phyloP scores from a whole-genome alignment of 1,284 basidiomycete species.

The Ceratobasidium sp. region DNA sequence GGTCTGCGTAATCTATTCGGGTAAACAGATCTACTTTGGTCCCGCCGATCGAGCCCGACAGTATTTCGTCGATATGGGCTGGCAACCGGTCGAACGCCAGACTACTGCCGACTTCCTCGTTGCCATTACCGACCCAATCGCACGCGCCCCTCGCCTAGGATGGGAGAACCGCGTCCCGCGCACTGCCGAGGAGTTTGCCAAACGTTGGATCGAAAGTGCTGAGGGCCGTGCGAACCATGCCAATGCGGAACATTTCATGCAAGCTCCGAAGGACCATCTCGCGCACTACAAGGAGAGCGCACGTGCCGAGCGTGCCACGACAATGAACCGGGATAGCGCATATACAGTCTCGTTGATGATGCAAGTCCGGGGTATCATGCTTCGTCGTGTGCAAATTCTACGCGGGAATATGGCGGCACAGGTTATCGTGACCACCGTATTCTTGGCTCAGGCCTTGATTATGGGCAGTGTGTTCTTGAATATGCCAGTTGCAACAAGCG shows the following conservation, averaged over 20 bases:
- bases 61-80: slow-evolving; percentile 75
- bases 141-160: slow-evolving; percentile 68
- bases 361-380: slow-evolving; percentile 78
- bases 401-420: slow-evolving; percentile 68
- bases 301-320: slow-evolving; percentile 65
- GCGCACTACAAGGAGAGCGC: slow-evolving; percentile 68
- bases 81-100: slow-evolving; percentile 78
- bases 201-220: slow-evolving; percentile 64
- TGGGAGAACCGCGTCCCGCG: slow-evolving; percentile 67
- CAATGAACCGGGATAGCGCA: slow-evolving; percentile 60
- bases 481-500: slow-evolving; percentile 71
- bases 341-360: slow-evolving; percentile 64
- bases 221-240: slow-evolving; percentile 61
- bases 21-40: slow-evolving; percentile 67
- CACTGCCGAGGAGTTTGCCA: slow-evolving; percentile 73
- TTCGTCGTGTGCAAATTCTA: slow-evolving; percentile 76
- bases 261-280: slow-evolving; percentile 68
- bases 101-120: slow-evolving; percentile 79
- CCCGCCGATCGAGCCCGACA: slow-evolving; percentile 60
- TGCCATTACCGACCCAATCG: slow-evolving; percentile 72
- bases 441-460: slow-evolving; percentile 72
- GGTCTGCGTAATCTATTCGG: slow-evolving; percentile 65
- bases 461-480: slow-evolving; percentile 83
- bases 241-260: slow-evolving; percentile 66
- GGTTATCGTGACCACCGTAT: slow-evolving; percentile 46